Evolutionary conservation across 208 protist species (phyloP).

Genomic region (Vickermania spadyakhi): DNA sequence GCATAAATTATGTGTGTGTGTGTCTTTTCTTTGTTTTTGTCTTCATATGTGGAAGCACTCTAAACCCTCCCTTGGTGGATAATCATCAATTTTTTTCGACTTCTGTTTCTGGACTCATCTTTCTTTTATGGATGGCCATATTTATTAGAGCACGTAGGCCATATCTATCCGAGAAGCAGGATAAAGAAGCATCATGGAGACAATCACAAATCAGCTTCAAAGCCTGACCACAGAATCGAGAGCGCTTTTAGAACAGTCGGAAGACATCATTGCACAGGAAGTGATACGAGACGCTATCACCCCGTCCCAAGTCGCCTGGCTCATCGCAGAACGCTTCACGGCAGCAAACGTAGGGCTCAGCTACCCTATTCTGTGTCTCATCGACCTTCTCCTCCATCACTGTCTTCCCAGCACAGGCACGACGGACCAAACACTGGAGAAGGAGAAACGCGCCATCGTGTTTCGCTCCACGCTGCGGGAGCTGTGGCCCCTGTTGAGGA

Average conservation of each 20-base stretch:
- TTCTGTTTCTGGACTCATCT: not conserved
- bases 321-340: conserved; percentile 57
- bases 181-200: too few relatives aligned
- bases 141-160: too few relatives aligned
- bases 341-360: conserved; percentile 21
- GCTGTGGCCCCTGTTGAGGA: conserved; percentile 35
- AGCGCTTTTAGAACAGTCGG: conserved; percentile 11
- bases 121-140: conserved; percentile 1
- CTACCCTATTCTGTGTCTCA: conserved; percentile 63
- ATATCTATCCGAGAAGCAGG: too few relatives aligned
- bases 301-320: conserved; percentile 40
- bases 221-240: conserved; percentile 23
- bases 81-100: not conserved
- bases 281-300: conserved; percentile 20
- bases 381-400: conserved; percentile 47
- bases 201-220: conserved; percentile 12
- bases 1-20: too few relatives aligned
- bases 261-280: conserved; percentile 9
- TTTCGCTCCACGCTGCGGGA: conserved; percentile 25
- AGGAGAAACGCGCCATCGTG: too few relatives aligned
- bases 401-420: too few relatives aligned
- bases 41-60: too few relatives aligned
- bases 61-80: not conserved
- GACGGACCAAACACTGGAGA: too few relatives aligned
- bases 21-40: too few relatives aligned